Evolutionary conservation across 352 stramenopile species (phyloP).

Genomic region (Peronospora farinosa): DNA sequence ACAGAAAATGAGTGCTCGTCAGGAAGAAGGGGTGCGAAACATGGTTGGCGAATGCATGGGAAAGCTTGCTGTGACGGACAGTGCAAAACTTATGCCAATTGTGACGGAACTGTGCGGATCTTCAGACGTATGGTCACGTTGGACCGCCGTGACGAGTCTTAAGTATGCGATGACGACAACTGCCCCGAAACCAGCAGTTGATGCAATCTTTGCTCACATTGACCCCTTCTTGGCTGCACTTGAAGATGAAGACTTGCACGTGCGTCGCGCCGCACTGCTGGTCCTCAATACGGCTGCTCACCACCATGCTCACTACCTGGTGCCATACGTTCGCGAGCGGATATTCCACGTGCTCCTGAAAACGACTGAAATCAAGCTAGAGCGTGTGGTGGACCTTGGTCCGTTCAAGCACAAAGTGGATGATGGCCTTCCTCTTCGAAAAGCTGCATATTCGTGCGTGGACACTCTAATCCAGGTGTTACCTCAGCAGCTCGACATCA

Average conservation of each 20-base stretch:
- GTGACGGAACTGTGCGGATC: conserved; percentile 79
- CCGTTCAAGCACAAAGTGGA: conserved; percentile 98
- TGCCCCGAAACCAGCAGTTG: conserved; percentile 29
- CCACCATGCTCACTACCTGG: conserved; percentile 85
- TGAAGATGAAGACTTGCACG: conserved; percentile 91
- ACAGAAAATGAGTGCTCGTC: conserved; percentile 84
- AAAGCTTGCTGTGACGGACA: conserved; percentile 90
- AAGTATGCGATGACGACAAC: conserved; percentile 81
- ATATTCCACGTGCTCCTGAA: conserved; percentile 90
- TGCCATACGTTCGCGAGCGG: conserved; percentile 69
- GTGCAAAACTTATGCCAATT: conserved; percentile 81
- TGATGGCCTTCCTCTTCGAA: conserved; percentile 78
- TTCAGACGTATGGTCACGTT: conserved; percentile 54
- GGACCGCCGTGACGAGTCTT: conserved; percentile 90
- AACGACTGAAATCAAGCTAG: conserved; percentile 90
- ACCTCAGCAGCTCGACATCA: conserved; percentile 88
- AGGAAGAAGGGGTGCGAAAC: conserved; percentile 94
- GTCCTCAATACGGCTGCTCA: conserved; percentile 95
- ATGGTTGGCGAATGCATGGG: conserved; percentile 97
- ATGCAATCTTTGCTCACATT: conserved; percentile 65
- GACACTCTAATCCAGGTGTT: conserved; percentile 94
- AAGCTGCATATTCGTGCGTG: conserved; percentile 91
- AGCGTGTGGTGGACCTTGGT: conserved; percentile 95
- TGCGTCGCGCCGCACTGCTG: conserved; percentile 91
- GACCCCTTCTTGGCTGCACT: conserved; percentile 89